These are phyloP conservation scores for Aureobasidium subglaciale DNA, from an alignment of 2,329 filamentous ascomycete species.

Conservation along the genomic window DNA sequence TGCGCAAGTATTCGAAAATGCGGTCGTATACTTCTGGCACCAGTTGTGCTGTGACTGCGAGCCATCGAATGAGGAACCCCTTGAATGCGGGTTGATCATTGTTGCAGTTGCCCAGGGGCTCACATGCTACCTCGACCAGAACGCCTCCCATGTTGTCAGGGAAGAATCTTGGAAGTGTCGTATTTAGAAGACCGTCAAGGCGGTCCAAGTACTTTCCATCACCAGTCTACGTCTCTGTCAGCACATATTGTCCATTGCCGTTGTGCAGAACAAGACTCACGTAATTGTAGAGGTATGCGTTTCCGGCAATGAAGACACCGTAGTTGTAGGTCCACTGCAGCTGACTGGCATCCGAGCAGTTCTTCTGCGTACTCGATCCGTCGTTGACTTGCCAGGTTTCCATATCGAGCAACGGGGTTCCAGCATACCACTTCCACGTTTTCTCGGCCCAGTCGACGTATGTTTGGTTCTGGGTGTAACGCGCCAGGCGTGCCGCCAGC, in stretches of 20 bases:
- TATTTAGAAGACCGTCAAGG: slow-evolving; percentile 28
- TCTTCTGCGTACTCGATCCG: slow-evolving; percentile 44
- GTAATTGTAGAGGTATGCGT: slow-evolving; percentile 56
- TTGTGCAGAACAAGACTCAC: slow-evolving; percentile 24
- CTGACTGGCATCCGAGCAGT: slow-evolving; percentile 46
- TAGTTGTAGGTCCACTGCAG: slow-evolving; percentile 59
- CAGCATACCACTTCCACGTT: slow-evolving; percentile 52
- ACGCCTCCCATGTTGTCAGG: slow-evolving; percentile 28
- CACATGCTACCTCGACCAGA: slow-evolving; percentile 38
- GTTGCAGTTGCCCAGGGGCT: slow-evolving; percentile 32
- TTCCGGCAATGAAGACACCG: slow-evolving; percentile 60
- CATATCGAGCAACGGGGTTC: slow-evolving; percentile 44
- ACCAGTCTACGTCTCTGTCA: slow-evolving; percentile 8
- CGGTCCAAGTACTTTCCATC: slow-evolving; percentile 19
- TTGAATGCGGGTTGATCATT: slow-evolving; percentile 33
- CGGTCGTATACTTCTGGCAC: slow-evolving; percentile 45
- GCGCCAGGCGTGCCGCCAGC: slow-evolving; percentile 59
- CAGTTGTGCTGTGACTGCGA: slow-evolving; percentile 48
- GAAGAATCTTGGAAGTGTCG: slow-evolving; percentile 27
- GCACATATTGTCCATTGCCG: not conserved
- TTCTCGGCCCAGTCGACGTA: slow-evolving; percentile 70
- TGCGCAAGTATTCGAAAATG: slow-evolving; percentile 44
- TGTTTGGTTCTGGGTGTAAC: slow-evolving; percentile 71
- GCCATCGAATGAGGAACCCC: slow-evolving; percentile 35
- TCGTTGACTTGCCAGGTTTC: slow-evolving; percentile 48